Percentiles rank a stretch among this genome's conserved stretches.
Evolutionary conservation across 495 filamentous ascomycete species (phyloP).

Genomic region (Chaetomidium leptoderma): DNA sequence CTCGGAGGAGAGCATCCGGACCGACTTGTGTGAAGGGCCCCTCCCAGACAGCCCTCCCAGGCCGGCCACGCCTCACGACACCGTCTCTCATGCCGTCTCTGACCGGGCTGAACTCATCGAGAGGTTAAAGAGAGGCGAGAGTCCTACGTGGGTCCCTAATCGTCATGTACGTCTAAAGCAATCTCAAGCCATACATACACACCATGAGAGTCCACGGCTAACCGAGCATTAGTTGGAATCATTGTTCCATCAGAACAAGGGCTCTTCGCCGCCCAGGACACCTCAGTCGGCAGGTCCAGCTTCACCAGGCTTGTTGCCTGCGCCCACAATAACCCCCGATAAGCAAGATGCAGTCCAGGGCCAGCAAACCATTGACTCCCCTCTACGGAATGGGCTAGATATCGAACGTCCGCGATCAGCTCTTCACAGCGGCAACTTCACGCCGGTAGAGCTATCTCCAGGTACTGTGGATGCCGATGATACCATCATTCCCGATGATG

Average conservation of each 20-base stretch:
- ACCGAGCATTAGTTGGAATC: constrained; percentile 36
- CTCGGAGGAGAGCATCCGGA: constrained; percentile 52
- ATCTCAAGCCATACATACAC: not conserved
- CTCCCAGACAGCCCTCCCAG: constrained; percentile 40
- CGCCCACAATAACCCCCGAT: constrained; percentile 43
- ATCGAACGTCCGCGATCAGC: constrained; percentile 85
- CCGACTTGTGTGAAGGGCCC: constrained; percentile 55
- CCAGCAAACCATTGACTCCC: constrained; percentile 27
- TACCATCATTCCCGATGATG: not conserved
- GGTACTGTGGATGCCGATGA: not conserved
- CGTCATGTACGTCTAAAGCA: constrained; percentile 58
- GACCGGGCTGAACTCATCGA: constrained; percentile 79
- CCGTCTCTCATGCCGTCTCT: constrained; percentile 31
- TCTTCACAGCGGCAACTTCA: constrained; percentile 85
- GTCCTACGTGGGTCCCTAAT: constrained; percentile 67
- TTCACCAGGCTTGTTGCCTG: constrained; percentile 35
- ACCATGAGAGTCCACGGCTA: not conserved
- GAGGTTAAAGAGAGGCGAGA: constrained; percentile 75
- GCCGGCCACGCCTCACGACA: constrained; percentile 31
- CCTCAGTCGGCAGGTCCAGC: constrained; percentile 36
- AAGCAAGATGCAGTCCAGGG: constrained; percentile 24
- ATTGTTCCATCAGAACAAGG: constrained; percentile 31
- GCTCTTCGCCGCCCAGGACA: constrained; percentile 31
- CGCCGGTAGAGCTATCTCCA: constrained; percentile 47
- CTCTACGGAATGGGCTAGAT: constrained; percentile 45